Base-by-base conservation (phyloP, 169 alveolate genomes). In the Plasmodium ovale region DNA sequence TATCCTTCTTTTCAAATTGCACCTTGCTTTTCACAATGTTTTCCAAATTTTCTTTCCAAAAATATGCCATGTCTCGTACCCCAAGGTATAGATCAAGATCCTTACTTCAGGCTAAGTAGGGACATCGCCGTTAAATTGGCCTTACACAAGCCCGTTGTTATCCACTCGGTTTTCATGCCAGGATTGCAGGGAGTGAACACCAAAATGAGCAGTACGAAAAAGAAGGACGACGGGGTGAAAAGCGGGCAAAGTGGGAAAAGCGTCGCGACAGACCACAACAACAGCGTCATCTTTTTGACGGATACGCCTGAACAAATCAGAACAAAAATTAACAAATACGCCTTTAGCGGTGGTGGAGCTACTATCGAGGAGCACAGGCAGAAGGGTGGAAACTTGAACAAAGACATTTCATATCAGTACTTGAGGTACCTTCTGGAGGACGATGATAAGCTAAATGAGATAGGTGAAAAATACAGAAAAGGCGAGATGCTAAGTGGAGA, bases 81-180 rank as follows among this genome's bases (percentile, higher is more conserved):
- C 9, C 97, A 98, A 91, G 99, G 99, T 1, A 99, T 99, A n/a
- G 99, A 99, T 88, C 99, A 99, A 95, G 99, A 99, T 84, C 99
- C 99, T n/a, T 99, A 98, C 94, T 99, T 99, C 93, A 92, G 99
- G 92, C 95, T 98, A 95, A 98, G 99, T 4, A 94, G 99, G 67
- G 99, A 98, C 87, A 97, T 98, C 19, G 99, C 99, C 6, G 98
- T 96, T 19, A 97, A 97, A 87, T 92, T 98, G 93, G 99, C 98
- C 65, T 95, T 95, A 89, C 93, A 90, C 39, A 97, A 97, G 87
- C 99, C 99, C 23, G 97, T 99, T 7, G 96, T 97, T 9, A 93
- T 97, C 37, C 99, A 97, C 90, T 96, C 99, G 14, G 96, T 95
- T 84, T 99, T 99, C 96, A 93, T 99, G 95, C 99, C 99, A 14